phyloP scores from a whole-genome alignment of 768 basidiomycete species.

The Macrolepiota dolichaula region DNA sequence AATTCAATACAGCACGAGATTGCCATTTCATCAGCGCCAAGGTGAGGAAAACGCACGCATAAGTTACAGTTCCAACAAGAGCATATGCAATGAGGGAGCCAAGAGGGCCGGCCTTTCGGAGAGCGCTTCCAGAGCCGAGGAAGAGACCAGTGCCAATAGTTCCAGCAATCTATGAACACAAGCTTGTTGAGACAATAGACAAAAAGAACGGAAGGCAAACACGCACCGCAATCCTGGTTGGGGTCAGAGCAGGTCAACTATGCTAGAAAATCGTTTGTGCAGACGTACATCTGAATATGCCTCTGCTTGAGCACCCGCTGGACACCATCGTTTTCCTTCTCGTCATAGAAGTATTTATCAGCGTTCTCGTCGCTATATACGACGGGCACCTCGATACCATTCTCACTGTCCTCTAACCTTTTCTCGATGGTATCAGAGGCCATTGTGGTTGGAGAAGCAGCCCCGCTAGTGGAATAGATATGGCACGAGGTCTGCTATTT shows the following conservation, averaged over 20 bases:
- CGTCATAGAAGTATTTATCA: slow-evolving; percentile 45
- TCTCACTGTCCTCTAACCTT: too few species aligned
- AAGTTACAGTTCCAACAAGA: slow-evolving; percentile 64
- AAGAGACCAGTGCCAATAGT: slow-evolving; percentile 76
- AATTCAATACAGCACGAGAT: background rate
- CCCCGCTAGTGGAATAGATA: too few species aligned
- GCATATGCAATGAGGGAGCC: slow-evolving; percentile 65
- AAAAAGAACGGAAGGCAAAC: slow-evolving; percentile 15
- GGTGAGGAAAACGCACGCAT: slow-evolving; percentile 39
- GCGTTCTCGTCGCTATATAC: too few species aligned
- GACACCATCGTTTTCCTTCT: slow-evolving; percentile 62
- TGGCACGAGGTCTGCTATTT: too few species aligned
- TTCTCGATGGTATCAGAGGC: too few species aligned
- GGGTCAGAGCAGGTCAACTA: background rate
- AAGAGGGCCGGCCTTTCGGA: slow-evolving; percentile 58
- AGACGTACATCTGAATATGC: slow-evolving; percentile 71
- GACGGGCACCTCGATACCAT: too few species aligned
- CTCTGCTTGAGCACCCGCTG: slow-evolving; percentile 73
- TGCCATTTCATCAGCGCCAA: background rate
- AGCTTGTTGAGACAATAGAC: background rate
- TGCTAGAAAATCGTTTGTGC: background rate
- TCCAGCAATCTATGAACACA: slow-evolving; percentile 53
- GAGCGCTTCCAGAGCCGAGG: slow-evolving; percentile 65
- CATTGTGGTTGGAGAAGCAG: too few species aligned
- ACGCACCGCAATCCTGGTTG: slow-evolving; percentile 61